Evolutionary conservation across 805 yeast genomes (phyloP), one percentile per base, ranked within the genome.

Genomic region (Vanderwaltozyma tropicalis): DNA sequence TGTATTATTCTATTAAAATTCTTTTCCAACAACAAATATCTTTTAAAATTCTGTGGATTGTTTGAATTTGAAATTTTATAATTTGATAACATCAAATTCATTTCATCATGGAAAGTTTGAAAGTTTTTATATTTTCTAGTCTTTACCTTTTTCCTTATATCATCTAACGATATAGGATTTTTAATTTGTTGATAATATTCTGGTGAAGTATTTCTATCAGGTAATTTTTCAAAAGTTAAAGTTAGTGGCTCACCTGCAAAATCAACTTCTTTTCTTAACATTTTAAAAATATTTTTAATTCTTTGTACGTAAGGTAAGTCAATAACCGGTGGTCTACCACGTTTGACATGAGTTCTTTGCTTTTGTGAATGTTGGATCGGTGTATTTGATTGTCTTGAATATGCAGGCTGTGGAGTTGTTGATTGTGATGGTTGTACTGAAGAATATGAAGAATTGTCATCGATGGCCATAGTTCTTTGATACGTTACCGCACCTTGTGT

Each of bases 231-330:
- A 62, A 88, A 87, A 44, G 75, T 74, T 16, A 66, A 53, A n/a
- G 80, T 72, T 28, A 83, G 61, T 22, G 73, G 64, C 17, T 69
- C 66, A 12, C 69, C 70, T 34, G 67, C 66, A 3, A 67, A 66
- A 48, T 72, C 77, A 35, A 76, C 73, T 40, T 80, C 78, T 53
- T 82, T 84, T 51, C 87, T 82, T 53, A 92, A 66, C 36, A 76
- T 78, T 55, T 94, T 76, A 67, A 92, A 64, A 28, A 92, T 78
- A 47, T 84, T 78, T 59, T 89, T 88, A 57, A 89, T 87, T 45
- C 96, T 71, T 53, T 86, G 86, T 61, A 92, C 96, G 59, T 80
- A 88, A 7, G 63, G 63, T 19, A 57, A 39, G 42, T 58, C 63
- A 31, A 58, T 55, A 2, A 57, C 52, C 14, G 63, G 63, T 17